phyloP scores from a whole-genome alignment of 148 eudicot species.

The Gaultheria prostrata region DNA sequence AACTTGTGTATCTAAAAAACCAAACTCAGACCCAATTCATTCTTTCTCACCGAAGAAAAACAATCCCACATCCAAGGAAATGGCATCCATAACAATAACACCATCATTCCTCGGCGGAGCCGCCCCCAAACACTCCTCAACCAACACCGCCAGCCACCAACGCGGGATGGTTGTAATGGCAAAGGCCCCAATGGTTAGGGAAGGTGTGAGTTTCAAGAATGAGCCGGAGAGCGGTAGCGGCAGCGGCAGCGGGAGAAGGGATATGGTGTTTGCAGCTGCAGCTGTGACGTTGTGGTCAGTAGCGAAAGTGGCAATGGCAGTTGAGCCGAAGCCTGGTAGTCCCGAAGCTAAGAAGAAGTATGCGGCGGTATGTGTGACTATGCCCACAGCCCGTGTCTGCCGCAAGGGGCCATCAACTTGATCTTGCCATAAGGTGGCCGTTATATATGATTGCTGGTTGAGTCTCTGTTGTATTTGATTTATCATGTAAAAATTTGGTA shows the following conservation, averaged over 20 bases:
- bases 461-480: no score
- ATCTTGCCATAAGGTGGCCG: no score
- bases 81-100: conserved; percentile 74
- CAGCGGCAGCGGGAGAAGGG: conserved; percentile 50
- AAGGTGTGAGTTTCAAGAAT: conserved; percentile 17
- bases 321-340: conserved; percentile 62
- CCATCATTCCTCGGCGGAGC: conserved; percentile 47
- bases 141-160: conserved; percentile 22
- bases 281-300: conserved; percentile 48
- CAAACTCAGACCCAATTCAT: not conserved
- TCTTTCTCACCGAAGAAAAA: not conserved
- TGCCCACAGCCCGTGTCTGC: no score
- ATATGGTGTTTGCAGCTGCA: conserved; percentile 61
- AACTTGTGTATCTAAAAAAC: conserved; percentile 2
- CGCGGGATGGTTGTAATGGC: conserved; percentile 30
- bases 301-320: conserved; percentile 55
- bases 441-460: no score
- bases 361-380: conserved; percentile 30
- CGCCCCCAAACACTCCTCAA: conserved; percentile 28
- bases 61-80: conserved; percentile 10
- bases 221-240: conserved; percentile 18
- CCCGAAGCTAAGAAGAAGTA: conserved; percentile 88
- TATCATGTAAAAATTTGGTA: no score
- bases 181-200: conserved; percentile 43
- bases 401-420: no score